These are phyloP conservation scores for Trichoderma citrinoviride DNA, from an alignment of 2,329 filamentous ascomycete species.

Conservation along the genomic window DNA sequence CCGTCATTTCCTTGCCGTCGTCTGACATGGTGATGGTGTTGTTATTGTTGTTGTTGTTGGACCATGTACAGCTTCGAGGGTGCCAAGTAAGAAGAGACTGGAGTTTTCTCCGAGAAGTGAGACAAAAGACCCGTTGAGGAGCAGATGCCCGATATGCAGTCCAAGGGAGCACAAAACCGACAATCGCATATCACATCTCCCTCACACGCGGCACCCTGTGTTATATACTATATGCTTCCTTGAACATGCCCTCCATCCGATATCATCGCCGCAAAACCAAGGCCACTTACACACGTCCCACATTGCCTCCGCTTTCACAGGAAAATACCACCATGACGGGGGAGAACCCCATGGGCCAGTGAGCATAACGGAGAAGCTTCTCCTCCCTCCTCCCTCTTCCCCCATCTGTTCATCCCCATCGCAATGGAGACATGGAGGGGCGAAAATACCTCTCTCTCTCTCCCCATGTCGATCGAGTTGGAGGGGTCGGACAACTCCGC, in stretches of 20 bases:
- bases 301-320: background rate
- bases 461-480: conserved; percentile 17
- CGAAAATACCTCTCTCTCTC: background rate
- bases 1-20: conserved; percentile 31
- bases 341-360: conserved; percentile 9
- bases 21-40: conserved; percentile 14
- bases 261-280: background rate
- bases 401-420: background rate
- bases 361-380: background rate
- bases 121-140: background rate
- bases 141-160: conserved; percentile 11
- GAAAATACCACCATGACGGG: conserved; percentile 4
- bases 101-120: background rate
- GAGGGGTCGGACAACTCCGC: conserved; percentile 16
- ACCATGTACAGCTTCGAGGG: background rate
- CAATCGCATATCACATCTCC: background rate
- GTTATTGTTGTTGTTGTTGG: background rate
- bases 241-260: too few relatives aligned
- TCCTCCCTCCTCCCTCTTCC: background rate
- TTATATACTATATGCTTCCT: background rate
- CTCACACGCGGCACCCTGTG: background rate
- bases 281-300: conserved; percentile 2
- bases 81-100: background rate
- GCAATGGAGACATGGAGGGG: conserved; percentile 12
- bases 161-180: conserved; percentile 12